These are phyloP conservation scores for Teratosphaeria nubilosa DNA, from an alignment of 2,329 filamentous ascomycete genomes.

Conservation along the genomic window DNA sequence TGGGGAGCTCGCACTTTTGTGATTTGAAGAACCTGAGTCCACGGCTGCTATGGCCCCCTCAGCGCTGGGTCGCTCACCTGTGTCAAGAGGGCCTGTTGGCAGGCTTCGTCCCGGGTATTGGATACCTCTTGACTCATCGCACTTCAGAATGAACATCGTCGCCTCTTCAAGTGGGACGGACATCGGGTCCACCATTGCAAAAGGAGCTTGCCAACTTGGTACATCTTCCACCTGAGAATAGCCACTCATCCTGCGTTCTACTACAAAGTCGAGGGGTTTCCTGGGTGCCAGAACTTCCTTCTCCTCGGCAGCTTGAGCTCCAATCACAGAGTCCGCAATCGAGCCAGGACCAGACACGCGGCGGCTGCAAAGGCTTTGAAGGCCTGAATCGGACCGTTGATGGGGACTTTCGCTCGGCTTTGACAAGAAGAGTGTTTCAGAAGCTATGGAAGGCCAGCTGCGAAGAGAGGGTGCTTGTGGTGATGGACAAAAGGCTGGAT, in stretches of 20 bases:
- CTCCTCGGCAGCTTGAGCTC: not conserved
- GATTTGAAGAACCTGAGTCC: not conserved
- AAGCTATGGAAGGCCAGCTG: not conserved
- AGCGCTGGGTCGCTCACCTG: not conserved
- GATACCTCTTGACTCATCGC: not conserved
- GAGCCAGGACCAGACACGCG: not conserved
- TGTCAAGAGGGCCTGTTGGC: not conserved
- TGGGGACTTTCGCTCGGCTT: not conserved
- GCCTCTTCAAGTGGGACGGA: conserved; percentile 5
- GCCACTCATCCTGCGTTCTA: not conserved
- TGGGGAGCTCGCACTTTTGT: not conserved
- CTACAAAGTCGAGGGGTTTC: not conserved
- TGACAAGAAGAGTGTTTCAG: not conserved
- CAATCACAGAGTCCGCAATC: not conserved
- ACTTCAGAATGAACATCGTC: conserved; percentile 1
- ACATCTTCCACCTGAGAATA: not conserved
- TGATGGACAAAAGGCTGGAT: not conserved
- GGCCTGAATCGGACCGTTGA: not conserved
- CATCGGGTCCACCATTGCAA: conserved; percentile 2
- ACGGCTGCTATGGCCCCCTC: too few relatives aligned
- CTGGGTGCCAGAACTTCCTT: not conserved
- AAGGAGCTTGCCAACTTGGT: not conserved
- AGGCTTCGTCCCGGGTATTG: not conserved
- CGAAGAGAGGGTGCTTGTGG: not conserved
- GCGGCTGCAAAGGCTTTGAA: not conserved